These are phyloP conservation scores for Lodderomyces metapsilosis DNA, from an alignment of 1,139 yeast species.

Conservation along the genomic window DNA sequence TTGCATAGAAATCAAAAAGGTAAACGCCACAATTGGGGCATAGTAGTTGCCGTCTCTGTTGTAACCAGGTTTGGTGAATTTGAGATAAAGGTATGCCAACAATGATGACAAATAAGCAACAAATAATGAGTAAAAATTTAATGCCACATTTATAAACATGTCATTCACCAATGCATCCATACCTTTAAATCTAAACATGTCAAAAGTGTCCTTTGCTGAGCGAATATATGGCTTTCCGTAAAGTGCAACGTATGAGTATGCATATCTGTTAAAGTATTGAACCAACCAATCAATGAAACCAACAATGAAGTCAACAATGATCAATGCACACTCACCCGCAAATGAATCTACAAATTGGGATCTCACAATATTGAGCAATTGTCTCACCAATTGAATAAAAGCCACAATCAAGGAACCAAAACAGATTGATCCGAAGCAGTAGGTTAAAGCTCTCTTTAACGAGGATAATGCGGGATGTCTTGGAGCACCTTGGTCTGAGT, in stretches of 20 bases:
- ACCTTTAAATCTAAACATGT: conserved; percentile 74
- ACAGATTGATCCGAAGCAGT: conserved; percentile 87
- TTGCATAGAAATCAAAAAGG: conserved; percentile 76
- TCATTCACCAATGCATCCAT: conserved; percentile 86
- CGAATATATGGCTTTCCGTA: conserved; percentile 77
- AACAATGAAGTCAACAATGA: conserved; percentile 59
- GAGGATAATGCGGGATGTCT: conserved; percentile 79
- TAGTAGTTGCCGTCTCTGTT: conserved; percentile 65
- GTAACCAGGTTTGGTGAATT: conserved; percentile 70
- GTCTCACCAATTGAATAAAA: conserved; percentile 62
- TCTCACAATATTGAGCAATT: conserved; percentile 45
- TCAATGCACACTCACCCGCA: conserved; percentile 54
- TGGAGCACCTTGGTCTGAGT: conserved; percentile 80
- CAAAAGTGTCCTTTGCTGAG: conserved; percentile 83
- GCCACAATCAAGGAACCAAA: conserved; percentile 86
- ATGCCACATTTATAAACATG: conserved; percentile 73
- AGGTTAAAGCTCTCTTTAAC: conserved; percentile 77
- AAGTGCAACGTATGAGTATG: conserved; percentile 82
- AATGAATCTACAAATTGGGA: conserved; percentile 52
- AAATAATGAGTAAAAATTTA: conserved; percentile 68
- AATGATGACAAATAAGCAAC: conserved; percentile 70
- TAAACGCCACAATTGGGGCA: conserved; percentile 76
- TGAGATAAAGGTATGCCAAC: conserved; percentile 67
- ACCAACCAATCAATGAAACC: conserved; percentile 76
- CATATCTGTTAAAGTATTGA: conserved; percentile 85